These are phyloP conservation scores for Penicillium sp. DNA, from an alignment of 2,329 filamentous ascomycete species.

Conservation along the genomic window DNA sequence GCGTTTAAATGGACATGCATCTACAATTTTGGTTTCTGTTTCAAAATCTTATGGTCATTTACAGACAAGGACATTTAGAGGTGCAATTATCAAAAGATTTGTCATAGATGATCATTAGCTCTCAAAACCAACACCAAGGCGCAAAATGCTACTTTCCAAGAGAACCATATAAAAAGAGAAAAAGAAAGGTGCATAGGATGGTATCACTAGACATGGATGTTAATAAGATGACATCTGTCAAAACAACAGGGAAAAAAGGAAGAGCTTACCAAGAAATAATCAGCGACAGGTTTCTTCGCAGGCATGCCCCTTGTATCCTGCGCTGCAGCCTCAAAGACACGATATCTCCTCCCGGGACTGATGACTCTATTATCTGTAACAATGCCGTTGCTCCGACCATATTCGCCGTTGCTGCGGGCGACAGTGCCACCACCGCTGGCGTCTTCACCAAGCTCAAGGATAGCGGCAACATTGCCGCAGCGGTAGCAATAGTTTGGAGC, in stretches of 20 bases:
- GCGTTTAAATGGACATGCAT: not conserved
- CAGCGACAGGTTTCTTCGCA: constrained; percentile 94
- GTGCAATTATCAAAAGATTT: constrained; percentile 2
- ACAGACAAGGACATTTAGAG: not conserved
- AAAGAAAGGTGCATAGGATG: constrained; percentile 12
- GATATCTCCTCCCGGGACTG: constrained; percentile 83
- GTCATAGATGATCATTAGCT: constrained; percentile 25
- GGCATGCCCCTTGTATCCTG: constrained; percentile 97
- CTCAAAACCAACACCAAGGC: constrained; percentile 20
- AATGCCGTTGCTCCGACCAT: constrained; percentile 44
- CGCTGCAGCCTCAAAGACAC: constrained; percentile 93
- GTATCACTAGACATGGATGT: constrained; percentile 18
- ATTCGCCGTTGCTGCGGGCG: constrained; percentile 57
- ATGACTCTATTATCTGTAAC: constrained; percentile 50
- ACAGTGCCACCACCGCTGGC: constrained; percentile 70
- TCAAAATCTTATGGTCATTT: not conserved
- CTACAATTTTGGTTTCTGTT: not conserved
- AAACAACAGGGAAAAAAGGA: not conserved
- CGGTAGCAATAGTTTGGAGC: constrained; percentile 96
- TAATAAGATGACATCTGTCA: constrained; percentile 3
- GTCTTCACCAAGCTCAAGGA: constrained; percentile 89
- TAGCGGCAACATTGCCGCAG: constrained; percentile 92
- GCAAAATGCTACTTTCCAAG: constrained; percentile 17
- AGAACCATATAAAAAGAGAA: constrained; percentile 11
- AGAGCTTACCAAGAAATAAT: constrained; percentile 74